phyloP scores from a whole-genome alignment of 768 basidiomycete species.

The Lyophyllum decastes region DNA sequence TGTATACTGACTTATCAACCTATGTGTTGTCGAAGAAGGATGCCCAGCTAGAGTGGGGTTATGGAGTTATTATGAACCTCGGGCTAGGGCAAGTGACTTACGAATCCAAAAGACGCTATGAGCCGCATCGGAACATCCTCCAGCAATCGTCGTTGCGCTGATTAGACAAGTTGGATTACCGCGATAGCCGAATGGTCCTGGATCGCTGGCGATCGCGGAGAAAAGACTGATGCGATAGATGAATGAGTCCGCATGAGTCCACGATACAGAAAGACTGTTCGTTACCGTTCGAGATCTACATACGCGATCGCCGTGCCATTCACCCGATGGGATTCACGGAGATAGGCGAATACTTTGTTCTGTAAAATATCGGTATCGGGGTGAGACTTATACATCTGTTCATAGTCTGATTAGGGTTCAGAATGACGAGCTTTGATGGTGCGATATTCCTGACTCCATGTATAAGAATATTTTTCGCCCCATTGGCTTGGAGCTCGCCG shows the following conservation, averaged over 20 bases:
- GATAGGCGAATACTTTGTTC: slow-evolving; percentile 25
- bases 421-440: not conserved
- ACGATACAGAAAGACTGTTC: not conserved
- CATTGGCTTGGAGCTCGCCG: slow-evolving; percentile 28
- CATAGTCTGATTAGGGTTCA: not conserved
- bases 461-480: slow-evolving; percentile 31
- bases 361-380: slow-evolving; percentile 28
- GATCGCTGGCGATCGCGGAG: slow-evolving; percentile 22
- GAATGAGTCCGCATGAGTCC: not conserved
- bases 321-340: slow-evolving; percentile 21
- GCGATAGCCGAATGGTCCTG: slow-evolving; percentile 25
- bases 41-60: slow-evolving; percentile 22
- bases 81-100: slow-evolving; percentile 1
- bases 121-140: slow-evolving; percentile 31
- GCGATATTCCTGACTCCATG: slow-evolving; percentile 22
- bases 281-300: slow-evolving; percentile 27
- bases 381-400: slow-evolving; percentile 31
- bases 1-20: slow-evolving; percentile 28
- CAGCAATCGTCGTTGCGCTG: slow-evolving; percentile 29
- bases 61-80: not conserved
- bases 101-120: slow-evolving; percentile 22
- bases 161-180: slow-evolving; percentile 32
- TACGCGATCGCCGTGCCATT: slow-evolving; percentile 33
- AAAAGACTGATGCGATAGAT: slow-evolving; percentile 21
- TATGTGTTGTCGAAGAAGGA: slow-evolving; percentile 29